A percentile compares a stretch with the other conserved stretches of the same genome.
phyloP scores from a whole-genome alignment of 169 alveolate species.

The Cryptosporidium andersoni region DNA sequence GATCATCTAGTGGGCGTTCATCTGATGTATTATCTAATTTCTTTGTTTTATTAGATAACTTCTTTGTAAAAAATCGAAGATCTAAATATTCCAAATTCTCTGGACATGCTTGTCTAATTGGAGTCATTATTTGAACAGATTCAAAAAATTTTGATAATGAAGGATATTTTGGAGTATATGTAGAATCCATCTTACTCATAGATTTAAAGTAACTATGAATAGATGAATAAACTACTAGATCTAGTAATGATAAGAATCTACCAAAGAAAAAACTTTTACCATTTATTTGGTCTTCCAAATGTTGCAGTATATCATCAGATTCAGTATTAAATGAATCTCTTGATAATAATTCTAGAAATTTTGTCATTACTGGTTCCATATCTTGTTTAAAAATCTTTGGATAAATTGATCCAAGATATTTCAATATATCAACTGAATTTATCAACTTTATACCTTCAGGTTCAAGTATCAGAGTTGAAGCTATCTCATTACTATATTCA shows the following conservation, averaged over 20 bases:
- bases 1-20: conserved; percentile 56
- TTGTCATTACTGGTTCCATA: background rate
- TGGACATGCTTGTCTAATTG: conserved; percentile 57
- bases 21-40: background rate
- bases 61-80: conserved; percentile 40
- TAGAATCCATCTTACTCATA: background rate
- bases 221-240: conserved; percentile 23
- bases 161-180: conserved; percentile 18
- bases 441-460: background rate
- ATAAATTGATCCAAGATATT: conserved; percentile 27
- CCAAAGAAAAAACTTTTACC: conserved; percentile 42
- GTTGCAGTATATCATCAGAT: background rate
- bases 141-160: conserved; percentile 25
- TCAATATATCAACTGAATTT: conserved; percentile 9
- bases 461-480: too few relatives aligned
- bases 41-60: conserved; percentile 18
- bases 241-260: conserved; percentile 23
- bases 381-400: conserved; percentile 15
- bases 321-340: too few relatives aligned
- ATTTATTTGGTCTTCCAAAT: conserved; percentile 13
- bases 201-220: conserved; percentile 6
- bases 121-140: conserved; percentile 29
- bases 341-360: too few relatives aligned
- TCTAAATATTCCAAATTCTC: conserved; percentile 26
- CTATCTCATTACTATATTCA: too few relatives aligned